These are phyloP conservation scores for Rosa lucieae DNA, from an alignment of 306 rosid genomes.

Conservation along the genomic window DNA sequence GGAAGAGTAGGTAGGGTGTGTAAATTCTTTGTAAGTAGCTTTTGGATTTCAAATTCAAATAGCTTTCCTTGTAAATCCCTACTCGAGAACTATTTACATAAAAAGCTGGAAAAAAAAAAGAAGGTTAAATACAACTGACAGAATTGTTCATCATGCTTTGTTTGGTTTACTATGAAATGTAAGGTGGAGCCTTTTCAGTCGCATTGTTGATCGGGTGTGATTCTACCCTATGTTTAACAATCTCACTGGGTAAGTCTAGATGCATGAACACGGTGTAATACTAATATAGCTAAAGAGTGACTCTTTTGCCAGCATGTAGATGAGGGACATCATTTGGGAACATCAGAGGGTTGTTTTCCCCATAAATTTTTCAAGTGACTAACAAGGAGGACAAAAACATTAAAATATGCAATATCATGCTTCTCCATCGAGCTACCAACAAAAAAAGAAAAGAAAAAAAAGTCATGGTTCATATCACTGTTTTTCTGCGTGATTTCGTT, in stretches of 20 bases:
- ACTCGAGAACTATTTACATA: neutral
- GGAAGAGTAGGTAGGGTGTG: constrained; percentile 26
- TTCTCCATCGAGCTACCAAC: too few relatives aligned
- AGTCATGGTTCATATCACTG: too few relatives aligned
- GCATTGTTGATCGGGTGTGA: too few relatives aligned
- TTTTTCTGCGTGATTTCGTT: too few relatives aligned
- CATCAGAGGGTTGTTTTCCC: neutral
- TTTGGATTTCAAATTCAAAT: constrained; percentile 7
- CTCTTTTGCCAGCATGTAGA: neutral
- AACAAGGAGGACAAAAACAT: too few relatives aligned
- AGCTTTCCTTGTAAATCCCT: constrained; percentile 23
- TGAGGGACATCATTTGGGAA: neutral
- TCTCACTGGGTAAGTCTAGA: neutral
- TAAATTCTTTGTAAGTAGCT: constrained; percentile 33
- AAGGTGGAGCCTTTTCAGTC: too few relatives aligned
- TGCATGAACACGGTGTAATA: neutral
- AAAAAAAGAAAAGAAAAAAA: too few relatives aligned
- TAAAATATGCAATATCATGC: too few relatives aligned
- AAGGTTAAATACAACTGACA: neutral
- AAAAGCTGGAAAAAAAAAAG: neutral
- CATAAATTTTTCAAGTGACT: too few relatives aligned
- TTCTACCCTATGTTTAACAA: neutral
- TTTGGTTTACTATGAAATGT: neutral
- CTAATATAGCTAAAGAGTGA: neutral
- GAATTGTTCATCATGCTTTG: neutral